Evolutionary conservation across 345 rosid species (phyloP).

Genomic region (Pugionium cornutum): DNA sequence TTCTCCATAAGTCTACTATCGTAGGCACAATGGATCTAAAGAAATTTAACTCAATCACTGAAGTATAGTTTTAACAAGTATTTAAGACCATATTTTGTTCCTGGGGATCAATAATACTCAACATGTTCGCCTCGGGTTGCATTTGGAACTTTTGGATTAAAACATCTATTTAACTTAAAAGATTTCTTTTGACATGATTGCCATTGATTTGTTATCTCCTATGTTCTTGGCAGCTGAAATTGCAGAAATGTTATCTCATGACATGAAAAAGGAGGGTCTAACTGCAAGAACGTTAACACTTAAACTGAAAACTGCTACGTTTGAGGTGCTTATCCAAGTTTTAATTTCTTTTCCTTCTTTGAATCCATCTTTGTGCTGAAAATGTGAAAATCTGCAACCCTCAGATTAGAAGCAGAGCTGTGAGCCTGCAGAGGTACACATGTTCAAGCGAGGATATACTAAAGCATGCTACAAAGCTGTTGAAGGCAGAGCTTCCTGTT

Average conservation of each 20-base stretch:
- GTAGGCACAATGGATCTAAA: slow-evolving; percentile 13
- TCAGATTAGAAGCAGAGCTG: slow-evolving; percentile 83
- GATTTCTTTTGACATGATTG: slow-evolving; percentile 4
- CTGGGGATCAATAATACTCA: background rate
- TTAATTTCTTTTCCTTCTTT: slow-evolving; percentile 10
- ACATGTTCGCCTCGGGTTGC: background rate
- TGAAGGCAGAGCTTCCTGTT: slow-evolving; percentile 89
- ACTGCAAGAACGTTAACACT: slow-evolving; percentile 80
- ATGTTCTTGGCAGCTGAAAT: slow-evolving; percentile 64
- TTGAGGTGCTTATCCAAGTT: slow-evolving; percentile 62
- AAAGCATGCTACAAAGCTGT: slow-evolving; percentile 68
- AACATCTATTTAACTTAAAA: background rate
- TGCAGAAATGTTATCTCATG: slow-evolving; percentile 73
- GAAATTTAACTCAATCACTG: background rate
- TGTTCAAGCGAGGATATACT: slow-evolving; percentile 68
- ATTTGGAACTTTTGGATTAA: background rate
- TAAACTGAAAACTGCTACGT: slow-evolving; percentile 87
- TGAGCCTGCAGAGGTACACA: slow-evolving; percentile 62
- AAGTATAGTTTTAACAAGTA: background rate
- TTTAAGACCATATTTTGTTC: background rate
- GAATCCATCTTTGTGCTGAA: slow-evolving; percentile 15
- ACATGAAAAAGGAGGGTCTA: slow-evolving; percentile 84
- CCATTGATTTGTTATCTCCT: slow-evolving; percentile 14
- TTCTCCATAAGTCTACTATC: background rate
- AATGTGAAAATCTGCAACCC: slow-evolving; percentile 24